Base-by-base conservation (phyloP, 2,329 filamentous ascomycete species). In the Canariomyces notabilis region DNA sequence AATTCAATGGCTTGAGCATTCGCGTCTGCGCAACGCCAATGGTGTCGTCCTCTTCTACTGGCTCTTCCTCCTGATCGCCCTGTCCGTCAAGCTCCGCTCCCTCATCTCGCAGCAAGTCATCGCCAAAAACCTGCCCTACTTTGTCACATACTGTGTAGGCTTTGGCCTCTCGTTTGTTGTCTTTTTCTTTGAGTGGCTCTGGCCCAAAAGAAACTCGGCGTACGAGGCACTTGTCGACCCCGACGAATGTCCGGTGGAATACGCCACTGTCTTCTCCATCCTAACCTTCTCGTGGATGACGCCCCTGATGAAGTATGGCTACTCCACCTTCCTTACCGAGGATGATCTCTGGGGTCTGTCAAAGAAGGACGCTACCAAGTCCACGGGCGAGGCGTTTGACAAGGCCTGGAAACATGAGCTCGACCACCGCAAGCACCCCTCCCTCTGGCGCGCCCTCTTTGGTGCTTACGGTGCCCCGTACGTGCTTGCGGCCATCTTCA, bases 221-320 rank as follows among this genome's bases (percentile, higher is more conserved):
- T 83, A 83, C 58, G 72, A 76, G 47, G 76, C 70, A 18, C 67
- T 82, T 45, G 64, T 76, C 15, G 78, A 80, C 29, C 76, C 80
- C 46, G 77, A 77, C 33, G 78, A 83, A 57, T 83, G 80, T 46
- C 86, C 86, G 0, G 82, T 87, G 52, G 90, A 97, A 67, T 95
- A 95, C 64, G 90, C 93, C 11, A 89, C 91, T 50, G 75, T 97
- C 42, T 98, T 98, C 69, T 95, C 91, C 4, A 81, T 87, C 41
- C 76, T 98, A 37, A 95, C 91, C 0, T 98, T 98, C 66, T 84
- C 86, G 44, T 98, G 93, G 93, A 96, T 98, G 91, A 97, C 93
- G 0, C 90, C 93, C 0, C 72, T 98, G 79, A 98, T 98, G 93
- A 89, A 83, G 62, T 85, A 85, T 61, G 93, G 93, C 1, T 97